A percentile compares a stretch with the other conserved stretches of the same genome.
These are phyloP conservation scores for Aspergillus sp. DNA, from an alignment of 2,329 filamentous ascomycete species.

Conservation along the genomic window DNA sequence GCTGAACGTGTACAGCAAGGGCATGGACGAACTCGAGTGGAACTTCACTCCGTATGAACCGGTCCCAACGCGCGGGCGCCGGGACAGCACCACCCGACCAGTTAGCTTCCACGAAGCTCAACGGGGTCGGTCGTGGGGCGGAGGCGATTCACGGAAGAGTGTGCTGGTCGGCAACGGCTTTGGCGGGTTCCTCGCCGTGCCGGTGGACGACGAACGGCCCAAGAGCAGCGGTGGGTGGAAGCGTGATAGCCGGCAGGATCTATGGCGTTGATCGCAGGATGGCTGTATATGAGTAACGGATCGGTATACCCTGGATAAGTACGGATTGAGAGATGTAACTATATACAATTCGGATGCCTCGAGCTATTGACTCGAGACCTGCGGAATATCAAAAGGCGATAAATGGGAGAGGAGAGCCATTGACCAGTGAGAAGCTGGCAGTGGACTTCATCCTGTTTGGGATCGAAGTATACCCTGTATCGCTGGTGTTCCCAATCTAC, in stretches of 20 bases:
- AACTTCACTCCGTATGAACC: conserved; percentile 55
- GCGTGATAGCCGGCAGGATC: conserved; percentile 27
- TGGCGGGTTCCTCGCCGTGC: conserved; percentile 57
- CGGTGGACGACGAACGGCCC: conserved; percentile 39
- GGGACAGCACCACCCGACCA: conserved; percentile 34
- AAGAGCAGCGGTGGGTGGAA: conserved; percentile 25
- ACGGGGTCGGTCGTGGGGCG: conserved; percentile 48
- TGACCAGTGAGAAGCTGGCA: too few relatives aligned
- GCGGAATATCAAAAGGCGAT: too few relatives aligned
- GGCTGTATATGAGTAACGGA: too few relatives aligned
- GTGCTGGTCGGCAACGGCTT: conserved; percentile 60
- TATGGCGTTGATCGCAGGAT: conserved; percentile 31
- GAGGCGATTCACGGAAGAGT: conserved; percentile 50
- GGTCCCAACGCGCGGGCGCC: conserved; percentile 24
- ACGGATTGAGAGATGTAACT: too few relatives aligned
- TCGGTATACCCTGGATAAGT: too few relatives aligned
- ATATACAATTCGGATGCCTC: too few relatives aligned
- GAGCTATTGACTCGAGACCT: too few relatives aligned
- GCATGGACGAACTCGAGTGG: conserved; percentile 59
- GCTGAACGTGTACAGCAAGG: conserved; percentile 56
- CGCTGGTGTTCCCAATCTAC: too few relatives aligned
- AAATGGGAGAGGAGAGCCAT: too few relatives aligned
- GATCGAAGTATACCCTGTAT: too few relatives aligned
- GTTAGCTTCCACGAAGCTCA: conserved; percentile 38
- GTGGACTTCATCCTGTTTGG: too few relatives aligned